Conservation (phyloP, 768 basidiomycete species). For the Tulasnella sp. region DNA sequence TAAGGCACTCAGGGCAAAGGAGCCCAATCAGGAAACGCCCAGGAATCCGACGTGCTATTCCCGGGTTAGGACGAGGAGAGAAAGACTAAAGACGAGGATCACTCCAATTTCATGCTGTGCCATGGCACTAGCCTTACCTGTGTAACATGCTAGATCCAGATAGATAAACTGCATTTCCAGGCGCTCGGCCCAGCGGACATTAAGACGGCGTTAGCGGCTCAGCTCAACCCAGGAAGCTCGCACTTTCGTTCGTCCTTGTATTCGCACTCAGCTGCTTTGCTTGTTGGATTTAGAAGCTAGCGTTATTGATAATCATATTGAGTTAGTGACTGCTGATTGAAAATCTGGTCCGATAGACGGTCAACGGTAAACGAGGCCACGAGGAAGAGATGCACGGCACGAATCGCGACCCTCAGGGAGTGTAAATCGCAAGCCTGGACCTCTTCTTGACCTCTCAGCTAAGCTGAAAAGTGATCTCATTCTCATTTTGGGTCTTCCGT, state of each 20-base stretch:
- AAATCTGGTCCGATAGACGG: too few relatives aligned
- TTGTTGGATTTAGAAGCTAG: not conserved
- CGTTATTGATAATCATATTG: not conserved
- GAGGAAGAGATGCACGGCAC: too few relatives aligned
- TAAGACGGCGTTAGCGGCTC: not conserved
- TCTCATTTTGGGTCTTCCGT: too few relatives aligned
- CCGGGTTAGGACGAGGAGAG: not conserved
- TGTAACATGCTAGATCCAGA: not conserved
- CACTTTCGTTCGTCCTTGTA: not conserved
- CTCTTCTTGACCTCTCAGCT: too few relatives aligned
- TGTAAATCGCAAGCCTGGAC: too few relatives aligned
- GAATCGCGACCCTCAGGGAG: too few relatives aligned
- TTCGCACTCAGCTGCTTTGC: not conserved
- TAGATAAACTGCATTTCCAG: not conserved
- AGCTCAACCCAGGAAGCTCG: not conserved
- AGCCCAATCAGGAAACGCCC: not conserved
- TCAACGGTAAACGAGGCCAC: too few relatives aligned
- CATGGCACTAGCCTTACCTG: not conserved
- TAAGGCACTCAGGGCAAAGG: not conserved
- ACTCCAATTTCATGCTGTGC: not conserved
- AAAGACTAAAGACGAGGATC: not conserved
- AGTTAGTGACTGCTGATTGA: too few relatives aligned
- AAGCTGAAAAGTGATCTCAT: too few relatives aligned
- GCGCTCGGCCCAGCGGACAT: not conserved
- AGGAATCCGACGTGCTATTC: not conserved